These are phyloP conservation scores for Eucalyptus curtisii DNA, from an alignment of 345 rosid genomes.

Conservation along the genomic window DNA sequence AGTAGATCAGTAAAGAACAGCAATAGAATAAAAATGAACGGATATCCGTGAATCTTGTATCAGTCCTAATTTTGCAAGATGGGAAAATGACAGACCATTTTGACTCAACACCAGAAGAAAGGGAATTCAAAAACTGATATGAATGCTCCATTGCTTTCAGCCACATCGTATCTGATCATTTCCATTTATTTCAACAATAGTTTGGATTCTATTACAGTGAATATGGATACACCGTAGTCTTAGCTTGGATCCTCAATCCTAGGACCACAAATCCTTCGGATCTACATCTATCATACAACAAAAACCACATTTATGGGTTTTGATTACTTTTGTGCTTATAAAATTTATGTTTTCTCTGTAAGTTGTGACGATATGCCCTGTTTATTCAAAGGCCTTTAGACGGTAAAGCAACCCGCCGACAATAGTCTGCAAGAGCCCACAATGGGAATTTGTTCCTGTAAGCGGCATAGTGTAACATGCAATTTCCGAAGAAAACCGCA, in stretches of 20 bases:
- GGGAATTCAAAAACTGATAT: no score
- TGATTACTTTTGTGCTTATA: neutral
- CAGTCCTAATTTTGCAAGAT: neutral
- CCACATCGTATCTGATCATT: neutral
- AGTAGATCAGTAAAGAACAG: neutral
- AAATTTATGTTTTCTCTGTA: neutral
- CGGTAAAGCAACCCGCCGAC: constrained; percentile 2
- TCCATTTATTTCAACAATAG: neutral
- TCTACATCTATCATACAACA: neutral
- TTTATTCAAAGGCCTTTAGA: neutral
- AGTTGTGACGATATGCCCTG: neutral
- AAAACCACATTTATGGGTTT: neutral
- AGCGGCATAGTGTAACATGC: constrained; percentile 23
- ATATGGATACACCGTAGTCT: no score
- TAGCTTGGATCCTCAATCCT: neutral
- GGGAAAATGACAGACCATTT: neutral
- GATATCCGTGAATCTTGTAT: neutral
- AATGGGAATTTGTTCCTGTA: constrained; percentile 24
- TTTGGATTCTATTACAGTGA: no score
- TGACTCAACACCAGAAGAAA: neutral
- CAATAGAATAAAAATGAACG: neutral
- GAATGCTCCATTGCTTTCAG: no score
- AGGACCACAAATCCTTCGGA: neutral
- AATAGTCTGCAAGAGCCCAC: constrained; percentile 36
- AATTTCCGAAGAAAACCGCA: constrained; percentile 29